Conservation (phyloP, 139 green algal species). For the Cymbomonas tetramitiformis region DNA sequence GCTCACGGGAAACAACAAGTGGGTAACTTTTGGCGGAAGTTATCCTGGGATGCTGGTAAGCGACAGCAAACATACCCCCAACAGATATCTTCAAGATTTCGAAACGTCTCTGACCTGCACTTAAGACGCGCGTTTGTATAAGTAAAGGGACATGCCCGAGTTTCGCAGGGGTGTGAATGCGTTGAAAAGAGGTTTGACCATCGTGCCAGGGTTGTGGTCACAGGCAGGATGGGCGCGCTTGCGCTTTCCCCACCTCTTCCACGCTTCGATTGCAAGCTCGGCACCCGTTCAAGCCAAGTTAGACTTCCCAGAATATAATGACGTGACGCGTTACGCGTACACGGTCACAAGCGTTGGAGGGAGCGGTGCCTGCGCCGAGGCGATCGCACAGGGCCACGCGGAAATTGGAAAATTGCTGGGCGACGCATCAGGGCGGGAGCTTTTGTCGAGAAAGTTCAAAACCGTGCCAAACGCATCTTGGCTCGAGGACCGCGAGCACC, state of each 20-base stretch:
- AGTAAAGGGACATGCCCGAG: too few species aligned
- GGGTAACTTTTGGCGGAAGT: constrained; percentile 13
- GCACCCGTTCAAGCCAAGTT: constrained; percentile 15
- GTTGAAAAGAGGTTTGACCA: background rate
- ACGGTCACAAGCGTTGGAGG: constrained; percentile 8
- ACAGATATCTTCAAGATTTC: background rate
- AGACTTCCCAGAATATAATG: constrained; percentile 17
- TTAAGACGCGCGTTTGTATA: too few species aligned
- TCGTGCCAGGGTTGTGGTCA: background rate
- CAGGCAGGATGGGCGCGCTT: constrained; percentile 3
- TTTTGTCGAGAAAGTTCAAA: constrained; percentile 4
- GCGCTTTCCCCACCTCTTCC: background rate
- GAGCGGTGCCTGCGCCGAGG: constrained; percentile 1
- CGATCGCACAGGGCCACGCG: background rate
- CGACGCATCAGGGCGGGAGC: background rate
- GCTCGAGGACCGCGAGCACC: background rate
- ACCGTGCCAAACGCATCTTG: background rate
- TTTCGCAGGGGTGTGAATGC: background rate
- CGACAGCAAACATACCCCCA: background rate
- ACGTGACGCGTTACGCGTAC: constrained; percentile 9
- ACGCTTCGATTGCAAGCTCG: constrained; percentile 9
- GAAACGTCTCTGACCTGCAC: background rate
- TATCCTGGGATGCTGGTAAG: constrained; percentile 15
- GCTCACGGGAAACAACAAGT: background rate
- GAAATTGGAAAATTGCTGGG: background rate